Evolutionary conservation across 768 basidiomycete species (phyloP).

Genomic region (Mrakia blollopis): DNA sequence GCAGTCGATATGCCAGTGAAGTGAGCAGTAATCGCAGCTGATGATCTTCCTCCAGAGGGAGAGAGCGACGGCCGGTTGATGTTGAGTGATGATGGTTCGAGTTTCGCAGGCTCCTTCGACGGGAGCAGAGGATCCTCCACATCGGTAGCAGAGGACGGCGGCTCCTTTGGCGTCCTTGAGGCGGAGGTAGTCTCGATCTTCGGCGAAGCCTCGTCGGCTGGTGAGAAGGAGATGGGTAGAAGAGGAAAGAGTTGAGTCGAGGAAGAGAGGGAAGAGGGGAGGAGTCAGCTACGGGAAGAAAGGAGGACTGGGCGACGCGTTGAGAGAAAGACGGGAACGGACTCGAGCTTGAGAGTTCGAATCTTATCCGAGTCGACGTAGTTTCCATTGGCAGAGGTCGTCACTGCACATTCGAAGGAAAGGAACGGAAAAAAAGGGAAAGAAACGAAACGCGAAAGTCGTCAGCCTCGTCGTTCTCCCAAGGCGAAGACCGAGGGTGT

Average conservation of each 20-base stretch:
- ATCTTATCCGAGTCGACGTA: constrained; percentile 76
- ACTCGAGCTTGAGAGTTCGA: constrained; percentile 78
- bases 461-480: background rate
- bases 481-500: background rate
- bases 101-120: constrained; percentile 16
- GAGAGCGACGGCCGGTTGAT: constrained; percentile 30
- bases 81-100: background rate
- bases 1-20: constrained; percentile 97
- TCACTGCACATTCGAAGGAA: constrained; percentile 52
- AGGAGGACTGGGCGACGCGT: too few species aligned
- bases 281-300: background rate
- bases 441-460: background rate
- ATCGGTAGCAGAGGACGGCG: constrained; percentile 84
- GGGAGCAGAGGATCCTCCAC: constrained; percentile 67
- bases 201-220: constrained; percentile 80
- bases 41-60: constrained; percentile 55
- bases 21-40: constrained; percentile 88
- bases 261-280: background rate
- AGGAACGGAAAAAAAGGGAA: background rate
- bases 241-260: constrained; percentile 54
- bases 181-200: constrained; percentile 83
- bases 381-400: constrained; percentile 67
- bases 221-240: background rate
- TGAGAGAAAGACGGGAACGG: constrained; percentile 43
- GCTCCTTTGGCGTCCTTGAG: constrained; percentile 77